A percentile compares a stretch with the other conserved stretches of the same genome.
Conservation (phyloP, 148 eudicot species). For the Hydrangea macrophylla region DNA sequence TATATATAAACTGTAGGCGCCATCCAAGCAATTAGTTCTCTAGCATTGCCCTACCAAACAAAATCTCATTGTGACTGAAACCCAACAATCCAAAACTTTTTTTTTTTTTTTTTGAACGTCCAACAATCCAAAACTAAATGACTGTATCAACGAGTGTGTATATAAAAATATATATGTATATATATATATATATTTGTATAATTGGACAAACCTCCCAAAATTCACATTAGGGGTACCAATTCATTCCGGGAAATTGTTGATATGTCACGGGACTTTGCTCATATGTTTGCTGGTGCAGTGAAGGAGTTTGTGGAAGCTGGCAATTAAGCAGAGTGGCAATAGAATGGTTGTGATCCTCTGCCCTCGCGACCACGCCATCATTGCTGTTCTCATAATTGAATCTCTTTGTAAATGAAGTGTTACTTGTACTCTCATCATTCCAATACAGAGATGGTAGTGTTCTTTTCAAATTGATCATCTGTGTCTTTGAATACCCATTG, state of each 20-base stretch:
- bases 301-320: conserved; percentile 24
- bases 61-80: conserved; percentile 10
- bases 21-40: background rate
- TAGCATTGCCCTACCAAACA: conserved; percentile 10
- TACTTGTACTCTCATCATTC: conserved; percentile 1
- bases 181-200: background rate
- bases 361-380: background rate
- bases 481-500: conserved; percentile 1
- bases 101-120: no score
- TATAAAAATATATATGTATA: background rate
- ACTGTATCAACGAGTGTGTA: background rate
- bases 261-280: conserved; percentile 19
- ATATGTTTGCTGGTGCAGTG: conserved; percentile 31
- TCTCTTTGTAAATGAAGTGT: background rate
- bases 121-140: background rate
- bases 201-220: conserved; percentile 1
- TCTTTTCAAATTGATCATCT: conserved; percentile 18
- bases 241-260: conserved; percentile 31
- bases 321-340: conserved; percentile 27
- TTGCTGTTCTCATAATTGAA: background rate
- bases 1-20: background rate
- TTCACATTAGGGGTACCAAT: conserved; percentile 36
- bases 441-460: conserved; percentile 28
- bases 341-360: conserved; percentile 13
- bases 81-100: background rate